Conservation (phyloP, 2,329 filamentous ascomycete genomes). For the Pseudocercospora fijiensis region DNA sequence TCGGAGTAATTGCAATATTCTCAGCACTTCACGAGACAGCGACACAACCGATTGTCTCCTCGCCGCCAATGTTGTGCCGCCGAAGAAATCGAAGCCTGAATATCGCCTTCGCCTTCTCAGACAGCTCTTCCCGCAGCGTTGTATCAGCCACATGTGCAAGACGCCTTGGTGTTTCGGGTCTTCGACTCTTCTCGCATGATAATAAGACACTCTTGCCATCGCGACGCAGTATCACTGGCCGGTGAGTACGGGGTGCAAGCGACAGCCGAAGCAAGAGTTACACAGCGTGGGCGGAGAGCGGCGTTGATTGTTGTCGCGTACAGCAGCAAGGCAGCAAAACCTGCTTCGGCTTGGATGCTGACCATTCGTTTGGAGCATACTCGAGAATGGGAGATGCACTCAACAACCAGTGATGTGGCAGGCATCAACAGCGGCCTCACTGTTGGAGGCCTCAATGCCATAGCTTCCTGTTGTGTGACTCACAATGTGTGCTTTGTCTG, state of each 20-base stretch:
- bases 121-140: neutral
- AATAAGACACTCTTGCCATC: too few relatives aligned
- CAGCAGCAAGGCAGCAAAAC: neutral
- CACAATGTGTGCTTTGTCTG: constrained; percentile 4
- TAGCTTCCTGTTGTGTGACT: neutral
- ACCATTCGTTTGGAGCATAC: neutral
- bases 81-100: neutral
- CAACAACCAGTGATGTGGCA: neutral
- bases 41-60: neutral
- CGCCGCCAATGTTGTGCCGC: neutral
- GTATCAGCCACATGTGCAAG: neutral
- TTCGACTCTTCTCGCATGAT: too few relatives aligned
- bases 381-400: neutral
- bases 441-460: constrained; percentile 1
- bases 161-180: too few relatives aligned
- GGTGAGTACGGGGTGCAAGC: too few relatives aligned
- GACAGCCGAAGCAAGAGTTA: neutral
- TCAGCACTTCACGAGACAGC: neutral
- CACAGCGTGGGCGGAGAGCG: neutral
- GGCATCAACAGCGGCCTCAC: neutral
- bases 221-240: too few relatives aligned
- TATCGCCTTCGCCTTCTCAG: neutral
- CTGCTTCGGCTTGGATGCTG: neutral
- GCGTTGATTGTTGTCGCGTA: neutral
- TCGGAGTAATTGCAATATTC: neutral